Evolutionary conservation across 2,329 filamentous ascomycete species (phyloP), one percentile per base, ranked within the genome.

Genomic region (Colletotrichum viniferum): DNA sequence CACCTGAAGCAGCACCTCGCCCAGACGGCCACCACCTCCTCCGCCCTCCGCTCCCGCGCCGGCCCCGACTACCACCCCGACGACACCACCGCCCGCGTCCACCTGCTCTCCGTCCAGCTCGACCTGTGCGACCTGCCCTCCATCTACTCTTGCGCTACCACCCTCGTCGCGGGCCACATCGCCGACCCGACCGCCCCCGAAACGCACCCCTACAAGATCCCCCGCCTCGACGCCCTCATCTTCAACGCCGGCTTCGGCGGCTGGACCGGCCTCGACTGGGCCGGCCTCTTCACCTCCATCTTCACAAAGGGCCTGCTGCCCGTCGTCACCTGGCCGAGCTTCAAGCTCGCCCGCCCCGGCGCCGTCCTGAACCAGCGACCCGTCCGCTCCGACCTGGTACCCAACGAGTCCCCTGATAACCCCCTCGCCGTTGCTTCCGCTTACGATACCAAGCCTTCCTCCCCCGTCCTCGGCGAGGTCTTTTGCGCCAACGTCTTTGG

Each of bases 401-500:
- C 78, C 8, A 71, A 16, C 58, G 63, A 71, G 21, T 55, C 60
- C 68, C 72, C 68, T 28, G 60, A 52, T 38, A 66, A 74, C 68
- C 63, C 73, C 62, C 66, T 74, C 24, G 56, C 61, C 38, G 30
- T 48, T n/a, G 65, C 69, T 61, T 73, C 60, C 60, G 67, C 64
- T 63, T 58, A 67, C 69, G 52, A 71, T 48, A 65, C 38, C 73
- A 89, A 96, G 81, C 85, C 89, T 16, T 81, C 83, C 4, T 30
- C 92, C 73, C 92, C 93, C 1, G 85, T 87, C 7, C 86, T 99
- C 1, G 96, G 95, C 4, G 90, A 95, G 78, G 92, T 98, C 21
- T 99, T 98, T 83, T 94, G 93, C 82, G 94, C 96, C 65, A 98
- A 98, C 81, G 90, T 98, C 34, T 98, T 99, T 82, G 97, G 97